Evolutionary conservation across 2,329 filamentous ascomycete genomes (phyloP), one percentile per base, ranked within the genome.

Genomic region (Ambrosiella beaveri): DNA sequence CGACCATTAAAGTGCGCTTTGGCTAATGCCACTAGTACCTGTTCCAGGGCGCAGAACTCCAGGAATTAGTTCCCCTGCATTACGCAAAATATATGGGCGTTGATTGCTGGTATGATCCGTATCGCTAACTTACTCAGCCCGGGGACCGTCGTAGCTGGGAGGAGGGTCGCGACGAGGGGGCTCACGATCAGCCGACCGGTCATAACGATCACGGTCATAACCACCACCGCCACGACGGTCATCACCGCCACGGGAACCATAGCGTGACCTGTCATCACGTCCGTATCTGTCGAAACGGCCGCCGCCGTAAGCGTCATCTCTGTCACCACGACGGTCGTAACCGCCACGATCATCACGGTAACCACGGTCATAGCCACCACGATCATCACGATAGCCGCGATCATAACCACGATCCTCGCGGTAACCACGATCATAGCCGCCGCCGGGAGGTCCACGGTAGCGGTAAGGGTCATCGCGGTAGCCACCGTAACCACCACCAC

Each of bases 391-490:
- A 59, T 74, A 73, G 56, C 74, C 72, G 41, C 68, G 66, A 9
- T 75, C 74, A 54, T 75, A 71, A 59, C 72, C 69, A 61, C 73
- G 71, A 41, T 74, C 72, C 52, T 74, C 70, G 62, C 59, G 59
- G 59, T 75, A 74, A 61, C 77, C 73, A 62, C 79, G 77, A 49
- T 81, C 74, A 57, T 74, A 73, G 58, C 72, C 68, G 56, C 75
- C 71, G 61, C 75, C 73, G 56, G 74, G 72, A 59, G 71, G 68
- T 56, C 74, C 70, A 60, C 76, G 74, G 68, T 78, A 78, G 63
- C 77, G 76, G 69, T 81, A 80, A 54, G 75, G 73, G 62, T 81
- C 78, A 61, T 81, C 78, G 56, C 75, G 75, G 56, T 76, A 69
- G 53, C 69, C 71, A 57, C 73, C 71, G 45, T 69, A 71, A 50